Evolutionary conservation across 106 monocot genomes (phyloP).

Genomic region (Platanthera zijinensis): DNA sequence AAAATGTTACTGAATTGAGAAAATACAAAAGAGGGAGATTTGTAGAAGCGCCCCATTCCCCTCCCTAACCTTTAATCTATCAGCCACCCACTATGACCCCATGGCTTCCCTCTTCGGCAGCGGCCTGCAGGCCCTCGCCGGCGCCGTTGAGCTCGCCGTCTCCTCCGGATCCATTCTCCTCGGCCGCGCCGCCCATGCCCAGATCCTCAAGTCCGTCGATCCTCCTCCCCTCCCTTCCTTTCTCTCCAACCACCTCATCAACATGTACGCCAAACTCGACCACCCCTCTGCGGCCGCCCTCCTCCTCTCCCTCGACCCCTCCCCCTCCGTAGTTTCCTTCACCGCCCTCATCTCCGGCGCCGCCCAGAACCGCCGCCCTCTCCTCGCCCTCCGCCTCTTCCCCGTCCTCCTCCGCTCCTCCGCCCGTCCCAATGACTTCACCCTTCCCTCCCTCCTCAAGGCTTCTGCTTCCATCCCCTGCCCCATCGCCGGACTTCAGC

Average conservation of each 20-base stretch:
- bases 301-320: slow-evolving; percentile 35
- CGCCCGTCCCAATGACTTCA: slow-evolving; percentile 82
- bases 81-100: background rate
- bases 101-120: slow-evolving; percentile 8
- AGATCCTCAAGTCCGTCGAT: slow-evolving; percentile 30
- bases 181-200: slow-evolving; percentile 59
- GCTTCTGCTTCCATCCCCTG: slow-evolving; percentile 30
- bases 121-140: slow-evolving; percentile 45
- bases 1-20: too few species aligned
- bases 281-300: slow-evolving; percentile 32
- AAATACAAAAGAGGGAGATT: too few species aligned
- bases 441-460: slow-evolving; percentile 77
- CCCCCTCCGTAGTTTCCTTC: slow-evolving; percentile 68
- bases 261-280: slow-evolving; percentile 92
- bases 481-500: slow-evolving; percentile 17
- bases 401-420: slow-evolving; percentile 41
- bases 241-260: slow-evolving; percentile 85
- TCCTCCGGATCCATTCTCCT: slow-evolving; percentile 37
- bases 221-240: slow-evolving; percentile 49
- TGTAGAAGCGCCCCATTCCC: too few species aligned
- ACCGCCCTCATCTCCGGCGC: slow-evolving; percentile 71
- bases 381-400: slow-evolving; percentile 39
- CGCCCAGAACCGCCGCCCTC: slow-evolving; percentile 50
- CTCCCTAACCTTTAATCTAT: too few species aligned
- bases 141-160: slow-evolving; percentile 44